These are phyloP conservation scores for Suhomyces ambrosiae DNA, from an alignment of 1,139 yeast genomes.

Conservation along the genomic window DNA sequence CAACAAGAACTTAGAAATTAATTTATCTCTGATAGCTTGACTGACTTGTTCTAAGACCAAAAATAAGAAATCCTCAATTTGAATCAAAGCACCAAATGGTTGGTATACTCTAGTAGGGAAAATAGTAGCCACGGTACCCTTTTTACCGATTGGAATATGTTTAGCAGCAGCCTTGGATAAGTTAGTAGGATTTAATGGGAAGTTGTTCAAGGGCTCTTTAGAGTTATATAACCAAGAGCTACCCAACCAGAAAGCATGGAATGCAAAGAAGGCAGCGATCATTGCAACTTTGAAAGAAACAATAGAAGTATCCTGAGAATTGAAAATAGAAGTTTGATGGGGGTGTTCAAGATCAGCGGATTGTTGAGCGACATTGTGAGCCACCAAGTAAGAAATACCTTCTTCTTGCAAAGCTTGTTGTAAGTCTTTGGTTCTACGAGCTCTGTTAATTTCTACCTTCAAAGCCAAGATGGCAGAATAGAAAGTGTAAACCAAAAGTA, in stretches of 20 bases:
- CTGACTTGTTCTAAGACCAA: conserved; percentile 60
- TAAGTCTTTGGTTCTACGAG: conserved; percentile 80
- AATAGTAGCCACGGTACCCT: conserved; percentile 66
- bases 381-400: conserved; percentile 78
- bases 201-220: conserved; percentile 20
- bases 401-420: conserved; percentile 90
- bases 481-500: conserved; percentile 77
- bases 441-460: conserved; percentile 87
- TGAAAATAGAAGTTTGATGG: conserved; percentile 32
- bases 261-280: conserved; percentile 66
- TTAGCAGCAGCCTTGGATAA: conserved; percentile 45
- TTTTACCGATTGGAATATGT: conserved; percentile 43
- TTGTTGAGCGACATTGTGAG: conserved; percentile 55
- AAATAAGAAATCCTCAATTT: conserved; percentile 64
- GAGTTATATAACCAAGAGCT: conserved; percentile 68
- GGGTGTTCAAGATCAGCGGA: conserved; percentile 56
- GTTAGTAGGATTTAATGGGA: conserved; percentile 37
- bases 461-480: conserved; percentile 83
- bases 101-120: conserved; percentile 68
- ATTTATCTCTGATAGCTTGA: conserved; percentile 76
- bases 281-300: conserved; percentile 66
- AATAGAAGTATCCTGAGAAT: conserved; percentile 41
- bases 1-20: conserved; percentile 76
- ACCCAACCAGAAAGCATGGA: conserved; percentile 77
- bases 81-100: conserved; percentile 64